A percentile compares a stretch with the other conserved stretches of the same genome.
Evolutionary conservation across 352 stramenopile species (phyloP).

Genomic region (Globisporangium rhizosaccharum): DNA sequence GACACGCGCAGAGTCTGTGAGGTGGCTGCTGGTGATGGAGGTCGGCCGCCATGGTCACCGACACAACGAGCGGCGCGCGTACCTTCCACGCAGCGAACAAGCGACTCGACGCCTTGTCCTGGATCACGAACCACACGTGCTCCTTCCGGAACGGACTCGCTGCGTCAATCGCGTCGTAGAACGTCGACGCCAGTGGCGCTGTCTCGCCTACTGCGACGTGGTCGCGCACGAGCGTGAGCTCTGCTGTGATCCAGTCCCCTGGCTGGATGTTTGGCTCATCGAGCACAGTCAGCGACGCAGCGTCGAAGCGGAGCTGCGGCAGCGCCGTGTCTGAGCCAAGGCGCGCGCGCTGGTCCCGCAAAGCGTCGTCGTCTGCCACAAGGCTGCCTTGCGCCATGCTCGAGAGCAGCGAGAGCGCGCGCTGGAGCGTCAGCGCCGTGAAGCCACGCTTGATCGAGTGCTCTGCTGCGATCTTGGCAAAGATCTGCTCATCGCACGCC

Average conservation of each 20-base stretch:
- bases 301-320: conserved; percentile 24
- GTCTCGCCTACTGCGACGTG: conserved; percentile 35
- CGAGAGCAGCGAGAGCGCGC: conserved; percentile 56
- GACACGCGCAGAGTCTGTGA: neutral
- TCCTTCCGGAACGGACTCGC: conserved; percentile 69
- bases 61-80: neutral
- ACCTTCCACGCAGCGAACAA: conserved; percentile 73
- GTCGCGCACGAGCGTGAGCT: conserved; percentile 42
- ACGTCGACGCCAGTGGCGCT: conserved; percentile 50
- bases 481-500: conserved; percentile 26
- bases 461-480: conserved; percentile 51
- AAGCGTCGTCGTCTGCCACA: conserved; percentile 47
- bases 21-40: too few relatives aligned
- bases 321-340: conserved; percentile 24
- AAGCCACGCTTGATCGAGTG: conserved; percentile 69
- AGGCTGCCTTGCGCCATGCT: conserved; percentile 69
- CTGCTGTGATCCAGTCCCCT: conserved; percentile 73
- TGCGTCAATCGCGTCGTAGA: conserved; percentile 68
- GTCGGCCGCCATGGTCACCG: neutral
- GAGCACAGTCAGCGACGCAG: conserved; percentile 44
- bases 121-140: conserved; percentile 63
- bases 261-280: conserved; percentile 69
- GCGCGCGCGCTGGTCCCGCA: conserved; percentile 55
- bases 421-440: conserved; percentile 41
- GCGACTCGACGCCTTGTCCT: conserved; percentile 49